Percentiles rank a stretch among this genome's conserved stretches.
Conservation (phyloP, 2,329 filamentous ascomycete genomes). For the Dothideomycetidae sp. region DNA sequence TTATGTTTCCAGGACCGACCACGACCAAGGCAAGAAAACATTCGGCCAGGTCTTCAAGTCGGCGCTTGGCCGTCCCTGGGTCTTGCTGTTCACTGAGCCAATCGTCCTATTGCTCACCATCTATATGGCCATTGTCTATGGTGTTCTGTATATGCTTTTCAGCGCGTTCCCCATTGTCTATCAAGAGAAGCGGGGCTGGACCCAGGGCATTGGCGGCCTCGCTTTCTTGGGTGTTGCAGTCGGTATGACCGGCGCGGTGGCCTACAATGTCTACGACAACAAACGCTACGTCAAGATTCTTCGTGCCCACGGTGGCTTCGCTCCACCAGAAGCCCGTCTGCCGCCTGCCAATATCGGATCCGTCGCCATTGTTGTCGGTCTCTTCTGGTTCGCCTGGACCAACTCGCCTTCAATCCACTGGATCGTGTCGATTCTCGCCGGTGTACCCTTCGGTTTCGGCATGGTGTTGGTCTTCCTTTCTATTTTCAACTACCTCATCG, state of each 20-base stretch:
- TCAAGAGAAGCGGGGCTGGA: conserved; percentile 45
- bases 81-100: conserved; percentile 55
- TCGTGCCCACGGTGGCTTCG: conserved; percentile 37
- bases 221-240: conserved; percentile 55
- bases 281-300: conserved; percentile 36
- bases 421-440: conserved; percentile 37
- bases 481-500: conserved; percentile 53
- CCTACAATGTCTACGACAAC: conserved; percentile 40
- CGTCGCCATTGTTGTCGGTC: conserved; percentile 45
- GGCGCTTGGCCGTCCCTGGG: conserved; percentile 51
- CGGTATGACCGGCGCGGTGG: conserved; percentile 47
- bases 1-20: conserved; percentile 36
- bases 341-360: conserved; percentile 48
- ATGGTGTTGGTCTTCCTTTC: conserved; percentile 53
- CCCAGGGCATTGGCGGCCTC: conserved; percentile 44
- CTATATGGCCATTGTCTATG: conserved; percentile 49
- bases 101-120: conserved; percentile 51
- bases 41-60: conserved; percentile 35
- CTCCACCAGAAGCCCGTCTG: conserved; percentile 53
- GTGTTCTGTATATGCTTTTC: conserved; percentile 37
- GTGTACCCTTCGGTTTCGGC: conserved; percentile 42
- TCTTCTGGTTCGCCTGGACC: conserved; percentile 60
- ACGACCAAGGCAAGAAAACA: conserved; percentile 24
- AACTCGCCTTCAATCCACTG: conserved; percentile 43
- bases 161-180: conserved; percentile 46